Percentiles rank a stretch among this genome's conserved stretches.
These are phyloP conservation scores for Verbena officinalis DNA, from an alignment of 257 asterid species.

Conservation along the genomic window DNA sequence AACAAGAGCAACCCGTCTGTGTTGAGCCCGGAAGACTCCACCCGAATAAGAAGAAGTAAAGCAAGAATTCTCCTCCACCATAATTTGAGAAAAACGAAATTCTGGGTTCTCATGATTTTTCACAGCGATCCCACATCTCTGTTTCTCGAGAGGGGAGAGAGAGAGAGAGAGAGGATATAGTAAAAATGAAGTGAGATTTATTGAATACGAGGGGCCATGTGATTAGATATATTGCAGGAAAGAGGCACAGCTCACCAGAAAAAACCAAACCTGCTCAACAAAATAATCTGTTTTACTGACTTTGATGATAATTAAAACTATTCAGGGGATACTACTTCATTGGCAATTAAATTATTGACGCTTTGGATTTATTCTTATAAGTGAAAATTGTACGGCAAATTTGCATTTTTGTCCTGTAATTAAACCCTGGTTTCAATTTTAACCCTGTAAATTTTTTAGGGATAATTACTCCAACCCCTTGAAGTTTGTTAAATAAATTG, in stretches of 20 bases:
- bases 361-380: too few species aligned
- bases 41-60: conserved; percentile 36
- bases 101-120: conserved; percentile 51
- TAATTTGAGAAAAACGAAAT: conserved; percentile 40
- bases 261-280: conserved; percentile 46
- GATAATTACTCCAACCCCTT: too few species aligned
- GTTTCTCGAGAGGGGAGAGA: not conserved
- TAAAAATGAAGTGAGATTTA: conserved; percentile 54
- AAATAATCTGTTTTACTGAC: conserved; percentile 46
- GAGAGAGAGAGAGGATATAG: not conserved
- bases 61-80: conserved; percentile 49
- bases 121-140: conserved; percentile 51
- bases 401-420: too few species aligned
- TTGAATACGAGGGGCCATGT: conserved; percentile 51
- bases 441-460: too few species aligned
- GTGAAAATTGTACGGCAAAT: too few species aligned
- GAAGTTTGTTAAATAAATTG: too few species aligned
- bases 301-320: conserved; percentile 23
- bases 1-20: conserved; percentile 69
- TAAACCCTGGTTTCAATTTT: too few species aligned
- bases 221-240: conserved; percentile 22
- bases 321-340: conserved; percentile 15
- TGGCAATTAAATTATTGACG: conserved; percentile 7
- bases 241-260: conserved; percentile 50
- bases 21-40: conserved; percentile 53